A percentile compares a stretch with the other conserved stretches of the same genome.
Evolutionary conservation across 1,139 yeast species (phyloP).

Genomic region (Yamadazyma sp.): DNA sequence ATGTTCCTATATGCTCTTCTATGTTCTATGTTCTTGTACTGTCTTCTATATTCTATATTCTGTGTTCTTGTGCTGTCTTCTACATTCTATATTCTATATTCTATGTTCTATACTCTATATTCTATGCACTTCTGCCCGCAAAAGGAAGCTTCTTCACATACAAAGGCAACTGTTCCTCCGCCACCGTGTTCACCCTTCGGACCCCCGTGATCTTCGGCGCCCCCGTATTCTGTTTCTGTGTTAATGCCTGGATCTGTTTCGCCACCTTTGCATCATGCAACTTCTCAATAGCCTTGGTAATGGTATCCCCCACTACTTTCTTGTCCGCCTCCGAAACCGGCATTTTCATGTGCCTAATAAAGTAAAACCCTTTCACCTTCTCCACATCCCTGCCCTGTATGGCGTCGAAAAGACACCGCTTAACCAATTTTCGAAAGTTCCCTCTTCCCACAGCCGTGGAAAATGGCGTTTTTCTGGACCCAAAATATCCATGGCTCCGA

Average conservation of each 20-base stretch:
- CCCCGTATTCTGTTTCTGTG: conserved; percentile 11
- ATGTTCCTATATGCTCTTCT: too few relatives aligned
- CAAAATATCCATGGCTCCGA: conserved; percentile 23
- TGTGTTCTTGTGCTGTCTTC: too few relatives aligned
- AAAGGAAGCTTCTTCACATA: conserved; percentile 26
- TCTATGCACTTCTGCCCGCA: too few relatives aligned
- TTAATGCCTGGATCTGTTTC: conserved; percentile 14
- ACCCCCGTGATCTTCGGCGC: neutral
- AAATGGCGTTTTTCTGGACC: conserved; percentile 27
- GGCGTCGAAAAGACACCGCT: conserved; percentile 22
- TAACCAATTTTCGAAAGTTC: conserved; percentile 27
- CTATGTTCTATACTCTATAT: too few relatives aligned
- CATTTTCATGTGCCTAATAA: conserved; percentile 32
- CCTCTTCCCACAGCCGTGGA: conserved; percentile 36
- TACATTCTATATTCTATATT: too few relatives aligned
- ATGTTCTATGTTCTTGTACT: too few relatives aligned
- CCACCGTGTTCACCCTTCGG: conserved; percentile 34
- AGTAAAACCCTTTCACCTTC: conserved; percentile 42
- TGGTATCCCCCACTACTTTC: conserved; percentile 24
- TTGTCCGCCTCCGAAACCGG: conserved; percentile 38
- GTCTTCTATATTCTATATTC: too few relatives aligned
- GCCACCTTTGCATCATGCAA: conserved; percentile 19
- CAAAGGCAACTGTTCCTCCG: conserved; percentile 65
- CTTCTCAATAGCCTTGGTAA: conserved; percentile 28
- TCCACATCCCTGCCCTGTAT: conserved; percentile 8